Percentiles rank a stretch among this genome's conserved stretches.
Conservation (phyloP, 208 protist species). For the Vickermania ingenoplastis region DNA sequence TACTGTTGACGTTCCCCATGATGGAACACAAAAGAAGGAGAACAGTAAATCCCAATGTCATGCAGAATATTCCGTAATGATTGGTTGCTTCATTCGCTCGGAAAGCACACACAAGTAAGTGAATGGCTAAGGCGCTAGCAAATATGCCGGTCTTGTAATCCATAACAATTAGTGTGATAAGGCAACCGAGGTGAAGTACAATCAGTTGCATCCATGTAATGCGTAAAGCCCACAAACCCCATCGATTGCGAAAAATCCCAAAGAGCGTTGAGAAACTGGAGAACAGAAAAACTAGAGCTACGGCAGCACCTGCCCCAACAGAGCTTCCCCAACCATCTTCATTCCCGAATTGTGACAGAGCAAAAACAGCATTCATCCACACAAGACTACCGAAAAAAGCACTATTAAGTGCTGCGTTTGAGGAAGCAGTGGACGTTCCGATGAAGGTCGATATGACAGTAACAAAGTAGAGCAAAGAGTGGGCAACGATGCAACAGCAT, state of each 20-base stretch:
- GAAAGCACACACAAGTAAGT: conserved; percentile 35
- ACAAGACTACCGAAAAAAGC: conserved; percentile 32
- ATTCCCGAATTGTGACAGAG: conserved; percentile 28
- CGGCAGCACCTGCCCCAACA: conserved; percentile 24
- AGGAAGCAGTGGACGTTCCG: conserved; percentile 23
- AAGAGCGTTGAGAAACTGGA: conserved; percentile 31
- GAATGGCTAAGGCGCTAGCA: conserved; percentile 32
- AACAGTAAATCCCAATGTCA: conserved; percentile 18
- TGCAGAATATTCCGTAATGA: conserved; percentile 32
- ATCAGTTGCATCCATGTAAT: conserved; percentile 27
- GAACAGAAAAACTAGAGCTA: conserved; percentile 28
- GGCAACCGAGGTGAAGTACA: conserved; percentile 31
- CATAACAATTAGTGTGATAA: conserved; percentile 26
- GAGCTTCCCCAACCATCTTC: conserved; percentile 24
- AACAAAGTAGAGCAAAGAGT: conserved; percentile 22
- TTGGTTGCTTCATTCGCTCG: conserved; percentile 34
- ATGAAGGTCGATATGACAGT: conserved; percentile 13
- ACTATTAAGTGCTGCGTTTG: conserved; percentile 22
- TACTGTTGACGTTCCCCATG: conserved; percentile 19
- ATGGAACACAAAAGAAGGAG: conserved; percentile 38
- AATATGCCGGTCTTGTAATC: conserved; percentile 54
- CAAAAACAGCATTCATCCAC: conserved; percentile 52
- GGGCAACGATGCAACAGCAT: conserved; percentile 27
- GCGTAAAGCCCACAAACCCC: conserved; percentile 37
- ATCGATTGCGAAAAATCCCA: conserved; percentile 23